Evolutionary conservation across 2,329 filamentous ascomycete genomes (phyloP).

Genomic region (Alternaria longipes): DNA sequence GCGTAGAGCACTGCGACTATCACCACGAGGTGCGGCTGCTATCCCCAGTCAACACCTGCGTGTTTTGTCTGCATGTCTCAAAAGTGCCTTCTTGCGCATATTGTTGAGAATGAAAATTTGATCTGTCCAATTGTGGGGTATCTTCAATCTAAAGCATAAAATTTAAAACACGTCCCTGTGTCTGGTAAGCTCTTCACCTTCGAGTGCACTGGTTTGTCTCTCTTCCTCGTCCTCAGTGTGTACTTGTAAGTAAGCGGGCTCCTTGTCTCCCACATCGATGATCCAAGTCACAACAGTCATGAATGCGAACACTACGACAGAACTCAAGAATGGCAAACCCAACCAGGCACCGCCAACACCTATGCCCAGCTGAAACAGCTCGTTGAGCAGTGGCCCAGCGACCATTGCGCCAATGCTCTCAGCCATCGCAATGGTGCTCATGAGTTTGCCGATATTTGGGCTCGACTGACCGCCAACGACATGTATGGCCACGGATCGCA

Average conservation of each 20-base stretch:
- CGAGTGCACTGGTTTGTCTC: slow-evolving; percentile 23
- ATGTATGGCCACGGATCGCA: slow-evolving; percentile 59
- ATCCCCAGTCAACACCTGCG: not conserved
- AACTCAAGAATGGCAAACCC: slow-evolving; percentile 55
- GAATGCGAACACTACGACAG: slow-evolving; percentile 34
- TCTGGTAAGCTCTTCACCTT: slow-evolving; percentile 12
- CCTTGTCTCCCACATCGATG: slow-evolving; percentile 37
- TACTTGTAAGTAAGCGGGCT: slow-evolving; percentile 31
- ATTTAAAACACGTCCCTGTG: not conserved
- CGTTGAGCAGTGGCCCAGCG: slow-evolving; percentile 58
- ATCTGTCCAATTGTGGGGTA: not conserved
- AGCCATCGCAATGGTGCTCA: slow-evolving; percentile 60
- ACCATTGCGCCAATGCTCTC: slow-evolving; percentile 59
- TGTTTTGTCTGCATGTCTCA: not conserved
- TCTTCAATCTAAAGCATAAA: not conserved
- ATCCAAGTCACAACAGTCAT: slow-evolving; percentile 41
- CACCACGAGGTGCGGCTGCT: not conserved
- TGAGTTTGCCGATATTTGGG: slow-evolving; percentile 57
- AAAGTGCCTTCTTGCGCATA: not conserved
- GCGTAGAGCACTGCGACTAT: not conserved
- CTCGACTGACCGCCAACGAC: slow-evolving; percentile 57
- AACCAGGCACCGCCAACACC: slow-evolving; percentile 58
- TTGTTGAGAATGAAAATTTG: not conserved
- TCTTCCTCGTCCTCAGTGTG: slow-evolving; percentile 27
- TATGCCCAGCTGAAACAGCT: slow-evolving; percentile 58